Base-by-base conservation (phyloP, 441 rosid species). In the Syzygium malaccense region DNA sequence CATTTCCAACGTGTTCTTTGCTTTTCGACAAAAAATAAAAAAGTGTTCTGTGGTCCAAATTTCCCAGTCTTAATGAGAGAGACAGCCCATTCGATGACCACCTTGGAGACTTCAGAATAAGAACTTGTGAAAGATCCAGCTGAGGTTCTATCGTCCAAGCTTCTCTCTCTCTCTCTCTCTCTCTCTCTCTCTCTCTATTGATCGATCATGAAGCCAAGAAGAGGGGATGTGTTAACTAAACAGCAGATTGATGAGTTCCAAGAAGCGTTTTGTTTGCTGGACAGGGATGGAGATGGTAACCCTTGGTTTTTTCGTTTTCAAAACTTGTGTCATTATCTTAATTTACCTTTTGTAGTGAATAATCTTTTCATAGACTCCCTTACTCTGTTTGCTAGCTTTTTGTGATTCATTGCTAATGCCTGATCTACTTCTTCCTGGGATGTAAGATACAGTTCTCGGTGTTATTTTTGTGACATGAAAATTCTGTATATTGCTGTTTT, bases 261-360 rank as follows among this genome's bases (percentile, higher is more conserved):
- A 71, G 94, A 95, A 87, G 97, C 94, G 15, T 94, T 96, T 91
- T 92, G 94, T 88, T 92, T 96, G 30, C 92, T 95, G 14, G 98
- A 96, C 93, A 95, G 86, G 91, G 97, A 96, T 92, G 97, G 98
- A 84, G 98, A 96, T 90, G 98, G 99, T 96, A 89, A 64, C 32
- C 12, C 79, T 58, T 33, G 26, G 80, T 3, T 37, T 71, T 9
- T 68, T 37, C 28, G 51, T 71, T 37, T 71, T 37, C 11, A 11
- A 11, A 20, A 13, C n/a, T 75, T 25, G 49, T 75, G 23, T 75
- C 3, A 41, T 37, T 37, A 25, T 75, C 8, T 41, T 13, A 23
- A 20, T 37, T 37, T 23, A 12, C 75, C 41, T 30, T 30, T 64
- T 19, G 23, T 30, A 30, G 41, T 64, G 15, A 64, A 64, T 64